phyloP scores from a whole-genome alignment of 371 early-diverging fungal genomes.

The Lichtheimia ramosa region DNA sequence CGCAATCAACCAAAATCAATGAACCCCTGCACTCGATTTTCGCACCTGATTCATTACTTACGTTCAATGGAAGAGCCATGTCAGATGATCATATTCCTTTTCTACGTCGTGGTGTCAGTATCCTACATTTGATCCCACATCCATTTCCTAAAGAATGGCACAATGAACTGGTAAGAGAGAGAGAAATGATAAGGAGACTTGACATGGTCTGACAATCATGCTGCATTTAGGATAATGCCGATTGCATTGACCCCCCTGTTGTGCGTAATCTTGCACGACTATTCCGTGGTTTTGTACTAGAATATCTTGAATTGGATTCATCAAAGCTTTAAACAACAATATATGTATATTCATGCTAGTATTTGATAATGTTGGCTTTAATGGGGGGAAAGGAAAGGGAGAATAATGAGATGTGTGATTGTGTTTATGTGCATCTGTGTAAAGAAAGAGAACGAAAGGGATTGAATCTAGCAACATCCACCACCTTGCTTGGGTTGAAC shows the following conservation, averaged over 20 bases:
- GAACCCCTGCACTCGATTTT: constrained; percentile 21
- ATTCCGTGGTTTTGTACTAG: constrained; percentile 55
- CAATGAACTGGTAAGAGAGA: constrained; percentile 38
- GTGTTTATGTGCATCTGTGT: not conserved
- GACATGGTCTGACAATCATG: not conserved
- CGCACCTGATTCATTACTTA: constrained; percentile 27
- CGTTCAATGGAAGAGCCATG: constrained; percentile 29
- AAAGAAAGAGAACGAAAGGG: not conserved
- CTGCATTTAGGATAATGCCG: constrained; percentile 23
- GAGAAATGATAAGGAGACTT: not conserved
- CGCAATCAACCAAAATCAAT: constrained; percentile 6
- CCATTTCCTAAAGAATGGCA: constrained; percentile 93
- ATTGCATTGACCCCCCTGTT: constrained; percentile 41
- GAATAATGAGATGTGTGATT: not conserved
- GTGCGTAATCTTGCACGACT: constrained; percentile 52
- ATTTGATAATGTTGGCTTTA: not conserved
- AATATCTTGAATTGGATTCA: constrained; percentile 48
- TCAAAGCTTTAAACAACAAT: not conserved
- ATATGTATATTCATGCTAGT: not conserved
- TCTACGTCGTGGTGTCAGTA: constrained; percentile 71
- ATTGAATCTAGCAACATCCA: constrained; percentile 51
- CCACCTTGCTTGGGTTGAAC: constrained; percentile 50
- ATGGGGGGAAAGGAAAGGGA: not conserved
- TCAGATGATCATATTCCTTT: constrained; percentile 93
- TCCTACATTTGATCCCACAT: constrained; percentile 82